phyloP scores from a whole-genome alignment of 805 yeast species.

The Kurtzmaniella fragi region DNA sequence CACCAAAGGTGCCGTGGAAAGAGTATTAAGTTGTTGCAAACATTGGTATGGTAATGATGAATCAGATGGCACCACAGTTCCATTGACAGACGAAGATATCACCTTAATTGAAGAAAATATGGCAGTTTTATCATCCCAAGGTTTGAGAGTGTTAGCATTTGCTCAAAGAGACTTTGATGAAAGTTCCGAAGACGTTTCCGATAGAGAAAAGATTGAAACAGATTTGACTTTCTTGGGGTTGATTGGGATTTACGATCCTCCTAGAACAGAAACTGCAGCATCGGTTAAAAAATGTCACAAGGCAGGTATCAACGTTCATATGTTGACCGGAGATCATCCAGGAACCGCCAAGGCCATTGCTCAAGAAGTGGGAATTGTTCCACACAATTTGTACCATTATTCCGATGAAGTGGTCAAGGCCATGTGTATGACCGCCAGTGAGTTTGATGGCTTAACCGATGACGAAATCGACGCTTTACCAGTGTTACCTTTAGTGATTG shows the following conservation, averaged over 20 bases:
- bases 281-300: slow-evolving; percentile 25
- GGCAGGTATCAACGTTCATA: slow-evolving; percentile 32
- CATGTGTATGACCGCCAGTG: slow-evolving; percentile 73
- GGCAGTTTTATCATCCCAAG: slow-evolving; percentile 22
- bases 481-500: slow-evolving; percentile 70
- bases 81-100: slow-evolving; percentile 17
- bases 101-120: slow-evolving; percentile 19
- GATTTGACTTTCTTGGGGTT: slow-evolving; percentile 22
- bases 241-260: slow-evolving; percentile 33
- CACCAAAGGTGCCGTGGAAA: slow-evolving; percentile 32
- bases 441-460: slow-evolving; percentile 61
- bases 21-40: slow-evolving; percentile 19
- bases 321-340: slow-evolving; percentile 32
- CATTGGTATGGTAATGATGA: slow-evolving; percentile 13
- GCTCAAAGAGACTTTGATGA: slow-evolving; percentile 16
- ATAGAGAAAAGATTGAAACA: slow-evolving; percentile 18
- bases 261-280: slow-evolving; percentile 25
- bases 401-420: slow-evolving; percentile 50
- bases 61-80: slow-evolving; percentile 5
- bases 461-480: slow-evolving; percentile 57
- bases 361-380: slow-evolving; percentile 30
- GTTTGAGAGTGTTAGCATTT: slow-evolving; percentile 29
- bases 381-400: slow-evolving; percentile 48
- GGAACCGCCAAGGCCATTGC: slow-evolving; percentile 33
- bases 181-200: slow-evolving; percentile 8